These are phyloP conservation scores for Mimosa pudica DNA, from an alignment of 306 rosid species.

Conservation along the genomic window DNA sequence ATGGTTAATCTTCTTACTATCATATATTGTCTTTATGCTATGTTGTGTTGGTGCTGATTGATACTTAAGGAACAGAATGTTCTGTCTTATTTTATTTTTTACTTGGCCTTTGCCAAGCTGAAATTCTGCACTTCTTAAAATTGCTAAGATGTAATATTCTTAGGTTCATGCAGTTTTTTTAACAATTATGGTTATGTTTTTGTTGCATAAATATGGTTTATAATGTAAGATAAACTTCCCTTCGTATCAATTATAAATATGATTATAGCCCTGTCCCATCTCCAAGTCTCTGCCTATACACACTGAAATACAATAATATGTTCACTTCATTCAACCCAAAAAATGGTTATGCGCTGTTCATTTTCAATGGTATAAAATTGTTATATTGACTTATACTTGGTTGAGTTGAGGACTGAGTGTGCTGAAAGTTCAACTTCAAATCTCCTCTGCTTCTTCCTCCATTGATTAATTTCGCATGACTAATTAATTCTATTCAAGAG, in stretches of 20 bases:
- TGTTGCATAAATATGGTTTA: background rate
- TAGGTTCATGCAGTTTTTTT: background rate
- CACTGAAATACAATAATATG: background rate
- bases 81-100: background rate
- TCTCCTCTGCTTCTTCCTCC: background rate
- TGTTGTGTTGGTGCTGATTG: background rate
- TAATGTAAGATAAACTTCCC: background rate
- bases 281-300: background rate
- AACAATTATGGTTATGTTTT: background rate
- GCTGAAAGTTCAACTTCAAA: background rate
- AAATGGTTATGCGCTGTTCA: background rate
- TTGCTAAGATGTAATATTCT: background rate
- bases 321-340: background rate
- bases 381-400: background rate
- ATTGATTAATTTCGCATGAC: background rate
- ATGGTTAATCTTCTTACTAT: background rate
- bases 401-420: background rate
- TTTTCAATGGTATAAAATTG: too few species aligned
- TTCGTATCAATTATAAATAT: background rate
- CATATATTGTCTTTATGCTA: background rate
- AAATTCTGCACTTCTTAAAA: background rate
- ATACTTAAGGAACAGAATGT: background rate
- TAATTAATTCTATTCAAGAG: too few species aligned
- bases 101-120: background rate
- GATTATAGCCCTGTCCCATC: background rate